These are phyloP conservation scores for Rhexocercosporidium sp. DNA, from an alignment of 2,329 filamentous ascomycete genomes.

Conservation along the genomic window DNA sequence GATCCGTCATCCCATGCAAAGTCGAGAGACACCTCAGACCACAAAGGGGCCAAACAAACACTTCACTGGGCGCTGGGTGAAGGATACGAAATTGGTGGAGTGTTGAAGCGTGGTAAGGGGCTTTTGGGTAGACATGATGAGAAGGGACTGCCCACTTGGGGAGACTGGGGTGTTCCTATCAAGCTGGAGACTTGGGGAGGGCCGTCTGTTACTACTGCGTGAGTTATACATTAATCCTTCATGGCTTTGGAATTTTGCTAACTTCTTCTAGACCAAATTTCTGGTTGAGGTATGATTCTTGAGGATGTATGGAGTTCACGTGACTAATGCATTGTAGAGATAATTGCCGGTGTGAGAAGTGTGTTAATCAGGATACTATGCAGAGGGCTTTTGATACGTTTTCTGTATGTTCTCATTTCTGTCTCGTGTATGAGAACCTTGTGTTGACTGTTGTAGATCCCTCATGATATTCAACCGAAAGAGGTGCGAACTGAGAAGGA, in stretches of 20 bases:
- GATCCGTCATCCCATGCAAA: not conserved
- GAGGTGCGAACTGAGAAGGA: slow-evolving; percentile 43
- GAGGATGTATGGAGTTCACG: not conserved
- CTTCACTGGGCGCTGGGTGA: slow-evolving; percentile 10
- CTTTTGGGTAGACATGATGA: slow-evolving; percentile 19
- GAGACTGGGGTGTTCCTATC: slow-evolving; percentile 23
- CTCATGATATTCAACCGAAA: slow-evolving; percentile 46
- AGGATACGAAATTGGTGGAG: slow-evolving; percentile 16
- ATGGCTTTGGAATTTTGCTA: not conserved
- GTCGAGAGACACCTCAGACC: not conserved
- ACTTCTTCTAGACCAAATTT: slow-evolving; percentile 45
- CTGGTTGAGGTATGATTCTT: slow-evolving; percentile 45
- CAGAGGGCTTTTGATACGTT: slow-evolving; percentile 74
- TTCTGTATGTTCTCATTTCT: slow-evolving; percentile 50
- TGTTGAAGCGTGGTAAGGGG: slow-evolving; percentile 1
- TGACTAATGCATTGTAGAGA: slow-evolving; percentile 48
- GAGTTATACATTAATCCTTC: not conserved
- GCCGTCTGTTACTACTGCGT: slow-evolving; percentile 4
- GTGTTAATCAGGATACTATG: slow-evolving; percentile 72
- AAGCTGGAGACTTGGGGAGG: slow-evolving; percentile 13
- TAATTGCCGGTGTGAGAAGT: slow-evolving; percentile 71
- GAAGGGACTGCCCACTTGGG: slow-evolving; percentile 25
- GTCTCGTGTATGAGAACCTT: not conserved
- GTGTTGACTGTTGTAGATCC: slow-evolving; percentile 48
- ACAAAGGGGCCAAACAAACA: not conserved